Conservation (phyloP, 805 yeast species). For the Pichia rugopelliculosa region DNA sequence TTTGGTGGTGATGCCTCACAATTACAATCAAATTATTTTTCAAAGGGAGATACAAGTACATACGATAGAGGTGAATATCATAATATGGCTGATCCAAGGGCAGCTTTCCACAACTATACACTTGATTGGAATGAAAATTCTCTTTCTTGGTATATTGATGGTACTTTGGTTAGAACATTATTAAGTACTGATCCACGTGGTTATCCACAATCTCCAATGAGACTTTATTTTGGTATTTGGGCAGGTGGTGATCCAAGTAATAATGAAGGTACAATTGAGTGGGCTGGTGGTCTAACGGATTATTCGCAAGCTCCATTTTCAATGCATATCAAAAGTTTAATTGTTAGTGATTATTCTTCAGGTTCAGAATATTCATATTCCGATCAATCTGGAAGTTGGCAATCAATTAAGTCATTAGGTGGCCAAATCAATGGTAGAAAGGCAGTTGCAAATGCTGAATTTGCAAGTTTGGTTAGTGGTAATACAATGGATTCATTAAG, state of each 20-base stretch:
- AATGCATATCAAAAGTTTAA: constrained; percentile 52
- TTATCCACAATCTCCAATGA: constrained; percentile 90
- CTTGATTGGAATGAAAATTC: constrained; percentile 72
- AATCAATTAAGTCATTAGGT: constrained; percentile 47
- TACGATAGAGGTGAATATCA: constrained; percentile 79
- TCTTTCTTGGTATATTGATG: constrained; percentile 69
- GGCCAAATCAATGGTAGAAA: constrained; percentile 60
- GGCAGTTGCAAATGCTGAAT: constrained; percentile 37
- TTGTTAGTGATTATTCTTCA: constrained; percentile 63
- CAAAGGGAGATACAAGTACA: constrained; percentile 70
- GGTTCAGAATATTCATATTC: constrained; percentile 52
- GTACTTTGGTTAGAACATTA: constrained; percentile 58
- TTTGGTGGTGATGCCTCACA: constrained; percentile 71
- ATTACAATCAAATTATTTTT: constrained; percentile 72
- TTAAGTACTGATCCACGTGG: constrained; percentile 49
- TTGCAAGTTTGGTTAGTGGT: constrained; percentile 31
- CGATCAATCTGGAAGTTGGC: constrained; percentile 51
- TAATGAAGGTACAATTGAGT: constrained; percentile 60
- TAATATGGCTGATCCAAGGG: constrained; percentile 47
- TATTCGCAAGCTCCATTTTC: constrained; percentile 59
- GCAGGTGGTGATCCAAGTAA: constrained; percentile 74
- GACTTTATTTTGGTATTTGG: constrained; percentile 57
- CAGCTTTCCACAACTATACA: constrained; percentile 66
- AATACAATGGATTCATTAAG: not conserved
- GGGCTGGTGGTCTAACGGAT: constrained; percentile 78